Percentiles rank a stretch among this genome's conserved stretches.
phyloP scores from a whole-genome alignment of 1,284 basidiomycete genomes.

The Ustilago lituana region DNA sequence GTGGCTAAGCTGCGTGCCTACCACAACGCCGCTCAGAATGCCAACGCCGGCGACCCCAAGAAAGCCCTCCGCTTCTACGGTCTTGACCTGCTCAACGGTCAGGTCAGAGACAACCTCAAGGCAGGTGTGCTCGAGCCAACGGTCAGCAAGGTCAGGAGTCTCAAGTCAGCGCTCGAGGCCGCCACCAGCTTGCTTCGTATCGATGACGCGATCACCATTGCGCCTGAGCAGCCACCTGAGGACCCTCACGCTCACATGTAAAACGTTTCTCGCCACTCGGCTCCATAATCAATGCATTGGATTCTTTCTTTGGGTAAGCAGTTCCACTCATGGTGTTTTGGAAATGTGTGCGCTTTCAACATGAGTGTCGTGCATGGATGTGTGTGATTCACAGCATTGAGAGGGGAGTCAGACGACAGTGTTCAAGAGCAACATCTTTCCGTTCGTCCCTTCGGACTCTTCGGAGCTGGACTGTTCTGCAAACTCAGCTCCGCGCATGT shows the following conservation, averaged over 20 bases:
- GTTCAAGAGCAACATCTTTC: no score
- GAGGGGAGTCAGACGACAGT: no score
- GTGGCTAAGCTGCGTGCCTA: constrained; percentile 96
- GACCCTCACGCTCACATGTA: constrained; percentile 67
- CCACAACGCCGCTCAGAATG: constrained; percentile 89
- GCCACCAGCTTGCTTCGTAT: constrained; percentile 94
- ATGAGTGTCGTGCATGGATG: no score
- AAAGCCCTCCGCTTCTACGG: constrained; percentile 93
- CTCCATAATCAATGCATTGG: constrained; percentile 2
- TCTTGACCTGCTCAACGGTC: constrained; percentile 90
- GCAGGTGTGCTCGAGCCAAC: constrained; percentile 96
- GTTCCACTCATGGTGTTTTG: no score
- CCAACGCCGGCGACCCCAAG: constrained; percentile 90
- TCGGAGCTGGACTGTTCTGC: no score
- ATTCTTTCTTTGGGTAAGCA: neutral
- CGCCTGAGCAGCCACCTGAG: constrained; percentile 60
- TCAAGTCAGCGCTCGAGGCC: constrained; percentile 96
- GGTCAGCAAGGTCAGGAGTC: constrained; percentile 92
- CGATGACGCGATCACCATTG: constrained; percentile 75
- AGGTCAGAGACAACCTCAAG: constrained; percentile 91
- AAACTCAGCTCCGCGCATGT: no score
- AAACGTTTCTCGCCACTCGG: neutral
- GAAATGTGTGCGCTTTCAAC: no score
- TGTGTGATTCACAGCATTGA: no score
- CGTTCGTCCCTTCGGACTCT: no score